Percentiles rank a stretch among this genome's conserved stretches.
Evolutionary conservation across 768 basidiomycete genomes (phyloP).

Genomic region (Suillus ampliporus): DNA sequence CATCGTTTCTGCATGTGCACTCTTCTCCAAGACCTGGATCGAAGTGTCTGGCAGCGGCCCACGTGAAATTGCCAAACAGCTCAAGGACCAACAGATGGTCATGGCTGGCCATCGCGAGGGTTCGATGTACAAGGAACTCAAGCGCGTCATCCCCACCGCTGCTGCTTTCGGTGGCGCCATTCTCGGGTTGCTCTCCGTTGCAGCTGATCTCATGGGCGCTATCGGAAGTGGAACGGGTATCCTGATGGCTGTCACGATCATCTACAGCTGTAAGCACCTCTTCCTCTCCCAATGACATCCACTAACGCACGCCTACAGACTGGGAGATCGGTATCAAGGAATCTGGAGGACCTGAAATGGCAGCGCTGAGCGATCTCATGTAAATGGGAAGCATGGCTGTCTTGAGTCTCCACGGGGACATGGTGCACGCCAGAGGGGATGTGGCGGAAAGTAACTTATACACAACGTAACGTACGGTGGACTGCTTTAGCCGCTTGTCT

Average conservation of each 20-base stretch:
- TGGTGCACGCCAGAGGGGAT: conserved; percentile 49
- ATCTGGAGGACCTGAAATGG: conserved; percentile 83
- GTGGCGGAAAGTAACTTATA: conserved; percentile 3
- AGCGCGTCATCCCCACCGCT: conserved; percentile 96
- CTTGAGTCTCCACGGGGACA: not conserved
- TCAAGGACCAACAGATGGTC: conserved; percentile 98
- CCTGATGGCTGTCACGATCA: conserved; percentile 97
- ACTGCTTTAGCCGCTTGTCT: not conserved
- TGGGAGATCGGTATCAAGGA: conserved; percentile 92
- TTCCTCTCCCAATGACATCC: not conserved
- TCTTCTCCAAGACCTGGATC: conserved; percentile 99
- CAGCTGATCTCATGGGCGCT: conserved; percentile 94
- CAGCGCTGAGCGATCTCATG: conserved; percentile 77
- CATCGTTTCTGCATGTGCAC: conserved; percentile 91
- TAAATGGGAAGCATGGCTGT: conserved; percentile 35
- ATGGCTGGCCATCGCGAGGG: conserved; percentile 94
- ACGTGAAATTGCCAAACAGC: conserved; percentile 93
- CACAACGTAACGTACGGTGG: not conserved
- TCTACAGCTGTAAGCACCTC: conserved; percentile 68
- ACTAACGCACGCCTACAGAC: conserved; percentile 50
- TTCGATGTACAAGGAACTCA: conserved; percentile 99
- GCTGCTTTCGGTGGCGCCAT: conserved; percentile 97
- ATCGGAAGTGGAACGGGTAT: conserved; percentile 96
- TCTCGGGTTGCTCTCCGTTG: conserved; percentile 87
- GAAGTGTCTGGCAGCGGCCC: conserved; percentile 98